Evolutionary conservation across 169 alveolate species (phyloP).

Genomic region (Plasmodium billcollinsi): DNA sequence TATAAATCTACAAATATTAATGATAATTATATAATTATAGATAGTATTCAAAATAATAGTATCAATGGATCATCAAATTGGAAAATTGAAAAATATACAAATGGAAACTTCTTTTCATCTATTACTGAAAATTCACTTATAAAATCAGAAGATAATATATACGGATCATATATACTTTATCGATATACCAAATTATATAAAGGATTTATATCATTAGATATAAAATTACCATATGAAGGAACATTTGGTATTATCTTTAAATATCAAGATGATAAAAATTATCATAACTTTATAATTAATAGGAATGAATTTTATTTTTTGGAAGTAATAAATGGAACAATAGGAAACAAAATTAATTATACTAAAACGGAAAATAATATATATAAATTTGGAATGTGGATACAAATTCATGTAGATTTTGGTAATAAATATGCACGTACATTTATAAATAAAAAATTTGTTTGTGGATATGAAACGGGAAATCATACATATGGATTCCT

Average conservation of each 20-base stretch:
- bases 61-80: slow-evolving; percentile 54
- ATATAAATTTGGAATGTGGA: slow-evolving; percentile 52
- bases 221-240: slow-evolving; percentile 70
- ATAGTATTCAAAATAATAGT: slow-evolving; percentile 22
- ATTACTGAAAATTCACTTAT: slow-evolving; percentile 40
- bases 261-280: slow-evolving; percentile 58
- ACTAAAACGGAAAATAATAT: slow-evolving; percentile 14
- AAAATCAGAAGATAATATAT: slow-evolving; percentile 33
- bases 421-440: slow-evolving; percentile 58
- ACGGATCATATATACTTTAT: slow-evolving; percentile 64
- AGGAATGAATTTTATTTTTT: slow-evolving; percentile 61
- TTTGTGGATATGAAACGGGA: slow-evolving; percentile 48
- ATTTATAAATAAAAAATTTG: slow-evolving; percentile 48
- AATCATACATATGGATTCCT: slow-evolving; percentile 45
- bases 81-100: slow-evolving; percentile 57
- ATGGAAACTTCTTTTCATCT: slow-evolving; percentile 59
- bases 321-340: slow-evolving; percentile 34
- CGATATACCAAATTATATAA: slow-evolving; percentile 50
- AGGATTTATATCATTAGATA: slow-evolving; percentile 69
- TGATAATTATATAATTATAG: slow-evolving; percentile 57
- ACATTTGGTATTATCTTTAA: slow-evolving; percentile 47
- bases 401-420: slow-evolving; percentile 46
- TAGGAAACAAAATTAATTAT: slow-evolving; percentile 22
- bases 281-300: slow-evolving; percentile 49
- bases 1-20: slow-evolving; percentile 50